A percentile compares a stretch with the other conserved stretches of the same genome.
These are phyloP conservation scores for Botrytis paeoniae DNA, from an alignment of 2,329 filamentous ascomycete genomes.

Conservation along the genomic window DNA sequence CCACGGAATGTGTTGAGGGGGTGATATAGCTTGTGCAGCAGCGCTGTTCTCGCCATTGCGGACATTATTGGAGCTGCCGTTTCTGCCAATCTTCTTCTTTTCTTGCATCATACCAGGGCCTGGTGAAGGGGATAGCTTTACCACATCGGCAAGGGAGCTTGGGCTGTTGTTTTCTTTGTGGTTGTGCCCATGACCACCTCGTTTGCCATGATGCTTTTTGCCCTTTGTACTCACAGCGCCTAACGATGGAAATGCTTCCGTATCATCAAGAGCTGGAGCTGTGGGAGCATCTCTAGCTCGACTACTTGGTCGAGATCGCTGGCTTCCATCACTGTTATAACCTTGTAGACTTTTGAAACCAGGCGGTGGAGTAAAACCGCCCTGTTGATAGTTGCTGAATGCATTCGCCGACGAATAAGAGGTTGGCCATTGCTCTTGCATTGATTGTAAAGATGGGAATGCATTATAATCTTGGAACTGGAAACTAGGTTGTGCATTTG, in stretches of 20 bases:
- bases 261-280: conserved; percentile 82
- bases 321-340: conserved; percentile 57
- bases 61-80: conserved; percentile 62
- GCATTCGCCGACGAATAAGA: conserved; percentile 43
- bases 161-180: conserved; percentile 65
- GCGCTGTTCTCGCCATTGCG: conserved; percentile 73
- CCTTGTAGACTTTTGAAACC: conserved; percentile 64
- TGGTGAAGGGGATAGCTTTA: conserved; percentile 93
- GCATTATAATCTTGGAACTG: conserved; percentile 80
- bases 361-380: conserved; percentile 61
- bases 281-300: conserved; percentile 62
- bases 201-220: conserved; percentile 92
- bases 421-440: conserved; percentile 56
- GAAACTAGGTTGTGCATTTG: conserved; percentile 62
- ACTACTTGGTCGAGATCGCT: conserved; percentile 80
- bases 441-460: conserved; percentile 73
- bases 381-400: conserved; percentile 51
- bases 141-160: conserved; percentile 85
- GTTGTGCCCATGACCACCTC: conserved; percentile 72
- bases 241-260: conserved; percentile 89
- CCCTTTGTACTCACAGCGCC: conserved; percentile 72
- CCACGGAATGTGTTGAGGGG: conserved; percentile 93
- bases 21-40: conserved; percentile 78
- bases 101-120: conserved; percentile 59
- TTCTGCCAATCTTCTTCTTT: conserved; percentile 57